phyloP scores from a whole-genome alignment of 176 grass and related monocot genomes.

The Lolium perenne region DNA sequence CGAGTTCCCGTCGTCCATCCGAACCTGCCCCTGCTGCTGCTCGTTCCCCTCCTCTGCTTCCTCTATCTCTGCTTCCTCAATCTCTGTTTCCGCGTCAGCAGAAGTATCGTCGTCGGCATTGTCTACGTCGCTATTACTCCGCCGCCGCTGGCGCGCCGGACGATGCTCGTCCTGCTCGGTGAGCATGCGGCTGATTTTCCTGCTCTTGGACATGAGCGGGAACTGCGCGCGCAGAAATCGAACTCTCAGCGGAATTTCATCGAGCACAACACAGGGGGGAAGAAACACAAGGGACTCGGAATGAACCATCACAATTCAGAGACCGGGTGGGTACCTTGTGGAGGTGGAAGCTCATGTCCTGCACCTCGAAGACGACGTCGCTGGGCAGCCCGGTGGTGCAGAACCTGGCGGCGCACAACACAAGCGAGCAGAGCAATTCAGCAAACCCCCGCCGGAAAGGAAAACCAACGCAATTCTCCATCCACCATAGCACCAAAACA shows the following conservation, averaged over 20 bases:
- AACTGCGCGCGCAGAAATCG: slow-evolving; percentile 52
- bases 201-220: slow-evolving; percentile 88
- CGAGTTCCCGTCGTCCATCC: slow-evolving; percentile 30
- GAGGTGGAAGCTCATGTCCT: slow-evolving; percentile 94
- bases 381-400: slow-evolving; percentile 95
- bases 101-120: slow-evolving; percentile 25
- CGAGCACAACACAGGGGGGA: slow-evolving; percentile 44
- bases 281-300: not conserved
- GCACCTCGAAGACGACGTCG: slow-evolving; percentile 85
- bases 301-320: not conserved
- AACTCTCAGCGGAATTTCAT: slow-evolving; percentile 57
- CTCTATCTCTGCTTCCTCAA: slow-evolving; percentile 61
- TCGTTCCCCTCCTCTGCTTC: slow-evolving; percentile 40
- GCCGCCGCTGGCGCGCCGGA: not conserved
- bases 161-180: slow-evolving; percentile 59
- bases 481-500: too few relatives aligned
- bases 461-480: slow-evolving; percentile 18
- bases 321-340: slow-evolving; percentile 50
- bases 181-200: slow-evolving; percentile 76
- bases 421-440: slow-evolving; percentile 8
- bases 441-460: not conserved
- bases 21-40: slow-evolving; percentile 31
- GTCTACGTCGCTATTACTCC: too few relatives aligned
- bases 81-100: slow-evolving; percentile 45
- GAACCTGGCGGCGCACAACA: slow-evolving; percentile 59